Evolutionary conservation across 164 flowering plant species (phyloP).

Genomic region (Aristolochia fimbriata): DNA sequence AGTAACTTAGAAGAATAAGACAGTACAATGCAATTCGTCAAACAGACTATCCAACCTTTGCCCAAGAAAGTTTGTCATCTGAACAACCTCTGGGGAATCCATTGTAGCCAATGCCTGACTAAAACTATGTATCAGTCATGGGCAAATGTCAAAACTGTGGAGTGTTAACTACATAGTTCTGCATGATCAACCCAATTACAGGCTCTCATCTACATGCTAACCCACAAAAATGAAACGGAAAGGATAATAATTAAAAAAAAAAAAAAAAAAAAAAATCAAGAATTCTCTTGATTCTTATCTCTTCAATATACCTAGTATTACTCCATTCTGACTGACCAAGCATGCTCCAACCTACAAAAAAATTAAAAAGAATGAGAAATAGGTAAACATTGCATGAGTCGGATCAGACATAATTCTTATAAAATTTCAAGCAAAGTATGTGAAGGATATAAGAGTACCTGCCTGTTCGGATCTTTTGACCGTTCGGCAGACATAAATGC

Average conservation of each 20-base stretch:
- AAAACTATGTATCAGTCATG: slow-evolving; percentile 3
- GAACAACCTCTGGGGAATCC: slow-evolving; percentile 98
- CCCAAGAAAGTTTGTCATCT: slow-evolving; percentile 97
- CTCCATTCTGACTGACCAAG: slow-evolving; percentile 68
- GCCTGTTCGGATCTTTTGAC: slow-evolving; percentile 92
- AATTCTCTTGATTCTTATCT: neutral
- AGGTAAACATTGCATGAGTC: neutral
- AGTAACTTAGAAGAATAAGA: neutral
- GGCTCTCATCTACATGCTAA: neutral
- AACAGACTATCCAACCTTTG: slow-evolving; percentile 46
- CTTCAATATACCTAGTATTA: slow-evolving; percentile 59
- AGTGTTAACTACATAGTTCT: neutral
- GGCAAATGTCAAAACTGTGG: neutral
- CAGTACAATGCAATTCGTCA: neutral
- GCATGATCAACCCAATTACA: neutral
- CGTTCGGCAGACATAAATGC: slow-evolving; percentile 86
- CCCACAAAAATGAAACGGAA: neutral
- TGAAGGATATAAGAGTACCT: slow-evolving; percentile 29
- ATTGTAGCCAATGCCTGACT: slow-evolving; percentile 89
- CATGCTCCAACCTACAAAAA: slow-evolving; percentile 83
- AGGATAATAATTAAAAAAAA: neutral
- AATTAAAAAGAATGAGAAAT: neutral
- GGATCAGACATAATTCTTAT: neutral
- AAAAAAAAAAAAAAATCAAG: neutral
- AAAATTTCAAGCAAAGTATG: too few relatives aligned